Percentiles rank a stretch among this genome's conserved stretches.
Evolutionary conservation across 352 stramenopile genomes (phyloP).

Genomic region (Phytophthora agathidicida): DNA sequence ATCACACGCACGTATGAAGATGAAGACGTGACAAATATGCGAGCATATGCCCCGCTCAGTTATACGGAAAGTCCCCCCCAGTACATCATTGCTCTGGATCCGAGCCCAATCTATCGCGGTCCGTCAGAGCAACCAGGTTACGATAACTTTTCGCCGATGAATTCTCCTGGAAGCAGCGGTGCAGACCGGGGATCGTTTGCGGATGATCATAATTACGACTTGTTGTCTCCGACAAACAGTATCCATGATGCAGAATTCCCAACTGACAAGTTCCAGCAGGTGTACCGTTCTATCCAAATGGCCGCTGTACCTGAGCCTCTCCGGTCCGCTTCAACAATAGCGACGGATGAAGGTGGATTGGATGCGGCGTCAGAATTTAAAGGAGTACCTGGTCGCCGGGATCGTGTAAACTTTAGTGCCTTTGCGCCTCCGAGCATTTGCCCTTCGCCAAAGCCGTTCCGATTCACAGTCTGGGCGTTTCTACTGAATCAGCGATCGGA

Average conservation of each 20-base stretch:
- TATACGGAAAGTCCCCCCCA: conserved; percentile 39
- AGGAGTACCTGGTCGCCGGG: conserved; percentile 48
- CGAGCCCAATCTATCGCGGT: conserved; percentile 43
- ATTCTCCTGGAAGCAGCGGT: conserved; percentile 38
- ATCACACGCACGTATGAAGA: conserved; percentile 38
- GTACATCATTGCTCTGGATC: conserved; percentile 40
- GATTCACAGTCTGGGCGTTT: conserved; percentile 80
- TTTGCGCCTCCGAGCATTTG: conserved; percentile 69
- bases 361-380: conserved; percentile 40
- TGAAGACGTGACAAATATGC: conserved; percentile 42
- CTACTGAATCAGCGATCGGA: conserved; percentile 69
- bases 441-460: conserved; percentile 66
- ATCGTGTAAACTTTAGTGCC: conserved; percentile 81
- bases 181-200: conserved; percentile 29
- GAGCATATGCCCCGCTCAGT: conserved; percentile 32
- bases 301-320: conserved; percentile 18
- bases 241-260: conserved; percentile 61
- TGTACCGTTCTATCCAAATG: conserved; percentile 75
- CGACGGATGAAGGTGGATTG: conserved; percentile 29
- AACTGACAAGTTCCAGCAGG: conserved; percentile 75
- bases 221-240: conserved; percentile 63
- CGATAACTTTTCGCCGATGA: conserved; percentile 51
- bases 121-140: conserved; percentile 41
- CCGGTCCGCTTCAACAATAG: conserved; percentile 15
- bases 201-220: conserved; percentile 48